phyloP scores from a whole-genome alignment of 148 eudicot genomes.

The Suaeda aralocaspica region DNA sequence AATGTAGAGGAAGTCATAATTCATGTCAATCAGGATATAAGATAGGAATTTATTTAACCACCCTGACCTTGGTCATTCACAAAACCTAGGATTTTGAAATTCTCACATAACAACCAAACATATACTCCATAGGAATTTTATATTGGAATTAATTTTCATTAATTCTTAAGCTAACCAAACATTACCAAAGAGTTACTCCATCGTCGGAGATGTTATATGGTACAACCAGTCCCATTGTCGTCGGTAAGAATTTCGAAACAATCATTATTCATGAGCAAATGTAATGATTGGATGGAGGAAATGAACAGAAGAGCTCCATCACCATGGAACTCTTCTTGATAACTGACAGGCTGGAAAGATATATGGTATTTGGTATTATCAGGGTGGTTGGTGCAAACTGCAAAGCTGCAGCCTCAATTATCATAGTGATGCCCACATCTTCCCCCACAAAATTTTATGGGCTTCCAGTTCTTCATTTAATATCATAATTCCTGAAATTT shows the following conservation, averaged over 20 bases:
- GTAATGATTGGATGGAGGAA: background rate
- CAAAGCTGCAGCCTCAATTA: slow-evolving; percentile 13
- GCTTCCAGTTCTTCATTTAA: background rate
- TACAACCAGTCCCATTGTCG: no score
- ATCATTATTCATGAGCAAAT: background rate
- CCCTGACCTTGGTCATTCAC: no score
- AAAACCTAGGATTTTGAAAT: background rate
- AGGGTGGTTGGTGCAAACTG: slow-evolving; percentile 16
- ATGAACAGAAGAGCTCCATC: slow-evolving; percentile 8
- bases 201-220: no score
- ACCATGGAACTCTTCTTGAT: background rate
- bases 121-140: no score
- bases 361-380: background rate
- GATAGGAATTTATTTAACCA: background rate
- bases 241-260: background rate
- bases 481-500: background rate
- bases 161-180: no score
- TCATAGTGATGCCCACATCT: slow-evolving; percentile 22
- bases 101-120: no score
- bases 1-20: no score
- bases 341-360: slow-evolving; percentile 31
- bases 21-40: no score
- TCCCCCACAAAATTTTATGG: slow-evolving; percentile 13
- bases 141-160: no score
- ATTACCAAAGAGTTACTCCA: background rate